Evolutionary conservation across 768 basidiomycete species (phyloP).

Genomic region (Hortiboletus flavorubellus): DNA sequence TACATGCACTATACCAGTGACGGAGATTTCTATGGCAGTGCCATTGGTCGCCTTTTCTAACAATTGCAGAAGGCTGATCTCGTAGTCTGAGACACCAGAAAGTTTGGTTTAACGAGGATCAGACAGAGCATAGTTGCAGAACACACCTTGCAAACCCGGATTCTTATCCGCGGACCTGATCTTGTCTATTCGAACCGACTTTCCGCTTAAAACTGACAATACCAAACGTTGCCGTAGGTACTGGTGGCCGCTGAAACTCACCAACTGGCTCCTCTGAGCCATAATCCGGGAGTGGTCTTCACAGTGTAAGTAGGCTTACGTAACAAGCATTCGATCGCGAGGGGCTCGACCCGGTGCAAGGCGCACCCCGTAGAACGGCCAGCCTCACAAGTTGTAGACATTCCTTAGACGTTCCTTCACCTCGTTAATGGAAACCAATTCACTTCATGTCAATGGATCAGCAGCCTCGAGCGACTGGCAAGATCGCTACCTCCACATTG

Average conservation of each 20-base stretch:
- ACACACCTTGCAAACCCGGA: conserved; percentile 84
- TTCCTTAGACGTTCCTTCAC: conserved; percentile 10
- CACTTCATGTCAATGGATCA: conserved; percentile 34
- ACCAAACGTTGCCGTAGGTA: conserved; percentile 83
- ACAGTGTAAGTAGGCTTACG: conserved; percentile 19
- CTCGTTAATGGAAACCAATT: conserved; percentile 23
- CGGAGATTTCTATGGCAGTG: conserved; percentile 90
- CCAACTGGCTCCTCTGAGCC: conserved; percentile 39
- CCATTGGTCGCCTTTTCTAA: conserved; percentile 93
- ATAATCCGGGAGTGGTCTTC: conserved; percentile 17
- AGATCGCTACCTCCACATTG: conserved; percentile 74
- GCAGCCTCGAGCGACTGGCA: conserved; percentile 44
- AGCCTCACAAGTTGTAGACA: conserved; percentile 10
- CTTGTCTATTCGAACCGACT: conserved; percentile 76
- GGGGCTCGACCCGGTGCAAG: neutral
- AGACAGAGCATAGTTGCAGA: neutral
- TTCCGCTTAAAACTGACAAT: conserved; percentile 87
- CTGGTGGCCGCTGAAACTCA: conserved; percentile 77
- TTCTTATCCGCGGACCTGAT: conserved; percentile 92
- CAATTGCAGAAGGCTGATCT: conserved; percentile 84
- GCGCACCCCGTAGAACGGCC: neutral
- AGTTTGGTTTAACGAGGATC: neutral
- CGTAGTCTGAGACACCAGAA: conserved; percentile 61
- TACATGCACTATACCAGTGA: conserved; percentile 65
- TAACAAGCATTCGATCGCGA: conserved; percentile 17